Conservation (phyloP, 208 protist genomes). For the Angomonas deanei region DNA sequence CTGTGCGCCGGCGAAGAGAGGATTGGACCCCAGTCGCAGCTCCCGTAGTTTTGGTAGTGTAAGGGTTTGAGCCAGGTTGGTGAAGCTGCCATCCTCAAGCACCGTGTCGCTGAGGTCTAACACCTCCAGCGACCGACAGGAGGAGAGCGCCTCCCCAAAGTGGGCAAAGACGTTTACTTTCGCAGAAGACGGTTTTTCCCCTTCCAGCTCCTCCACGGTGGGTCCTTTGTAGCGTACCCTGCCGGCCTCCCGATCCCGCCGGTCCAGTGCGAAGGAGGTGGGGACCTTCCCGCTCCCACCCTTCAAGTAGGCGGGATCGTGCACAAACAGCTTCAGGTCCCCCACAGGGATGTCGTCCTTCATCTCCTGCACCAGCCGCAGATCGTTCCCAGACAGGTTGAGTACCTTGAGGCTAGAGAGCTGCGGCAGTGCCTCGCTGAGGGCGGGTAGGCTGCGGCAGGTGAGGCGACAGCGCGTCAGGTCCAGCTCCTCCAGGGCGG, state of each 20-base stretch:
- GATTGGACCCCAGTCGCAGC: constrained; percentile 56
- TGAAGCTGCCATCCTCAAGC: constrained; percentile 30
- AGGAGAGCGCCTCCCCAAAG: constrained; percentile 47
- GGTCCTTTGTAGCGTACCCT: constrained; percentile 48
- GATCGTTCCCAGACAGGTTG: constrained; percentile 59
- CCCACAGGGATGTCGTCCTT: background rate
- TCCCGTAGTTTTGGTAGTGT: constrained; percentile 25
- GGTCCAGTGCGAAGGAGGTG: constrained; percentile 74
- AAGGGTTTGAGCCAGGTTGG: constrained; percentile 15
- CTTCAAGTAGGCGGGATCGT: constrained; percentile 55
- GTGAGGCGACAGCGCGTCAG: constrained; percentile 73
- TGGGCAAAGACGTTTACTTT: constrained; percentile 13
- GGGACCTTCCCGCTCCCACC: constrained; percentile 38
- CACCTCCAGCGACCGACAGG: constrained; percentile 31
- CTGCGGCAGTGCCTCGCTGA: constrained; percentile 26
- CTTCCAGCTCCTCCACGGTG: background rate
- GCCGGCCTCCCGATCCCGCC: constrained; percentile 53
- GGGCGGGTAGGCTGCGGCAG: constrained; percentile 13
- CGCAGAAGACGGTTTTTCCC: background rate
- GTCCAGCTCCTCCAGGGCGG: constrained; percentile 43
- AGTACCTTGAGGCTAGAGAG: constrained; percentile 34
- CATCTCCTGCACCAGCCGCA: constrained; percentile 11
- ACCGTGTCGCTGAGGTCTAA: constrained; percentile 54
- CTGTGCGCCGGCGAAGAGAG: constrained; percentile 33
- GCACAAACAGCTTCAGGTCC: constrained; percentile 48